Base-by-base conservation (phyloP, 73 alveolate species). In the Paraurostyla sp. region DNA sequence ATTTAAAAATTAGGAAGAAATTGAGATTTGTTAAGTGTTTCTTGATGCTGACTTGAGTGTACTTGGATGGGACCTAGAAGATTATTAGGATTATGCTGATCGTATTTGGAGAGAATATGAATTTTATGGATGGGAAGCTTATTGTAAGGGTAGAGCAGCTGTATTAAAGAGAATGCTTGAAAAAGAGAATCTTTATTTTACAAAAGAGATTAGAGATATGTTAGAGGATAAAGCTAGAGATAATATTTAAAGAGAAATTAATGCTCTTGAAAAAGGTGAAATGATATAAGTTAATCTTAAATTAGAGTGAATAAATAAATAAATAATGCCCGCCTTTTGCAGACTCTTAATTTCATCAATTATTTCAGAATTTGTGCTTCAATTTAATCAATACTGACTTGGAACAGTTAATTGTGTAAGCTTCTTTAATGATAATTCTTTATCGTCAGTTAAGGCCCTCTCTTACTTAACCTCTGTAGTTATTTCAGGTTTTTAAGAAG, bases 1-100 rank as follows among this genome's bases (percentile, higher is more conserved):
- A 33, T 32, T 54, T 32, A 23, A 50, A 30, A 25, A 27, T 25
- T 41, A 22, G 7, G 6, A 23, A 36, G 76, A 50, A 11, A 13
- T 43, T 2, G 4, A 52, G 0, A 4, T 51, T 30, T 50, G 89
- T 32, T 25, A 35, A 32, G 23, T 78, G 30, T 78, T 78, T 51
- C 60, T 78, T 23, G 89, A 78, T 78, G 89, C 89, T 7, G 89
- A 78, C 40, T 43, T 78, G 23, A 42, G 76, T 35, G 78, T 78
- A 4, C 62, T 78, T n/a, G 89, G 89, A 0, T 49, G 62, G 89
- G 62, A 51, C 16, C 38, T 57, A 32, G 23, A n/a, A 23, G 69
- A 51, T 9, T 78, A 78, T 35, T 36, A 78, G n/a, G 76, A 78
- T 13, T 78, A 78, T 78, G 78, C 76, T 32, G 30, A 78, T 20